Conservation (phyloP, 169 alveolate species). For the Plasmodium vinckei region DNA sequence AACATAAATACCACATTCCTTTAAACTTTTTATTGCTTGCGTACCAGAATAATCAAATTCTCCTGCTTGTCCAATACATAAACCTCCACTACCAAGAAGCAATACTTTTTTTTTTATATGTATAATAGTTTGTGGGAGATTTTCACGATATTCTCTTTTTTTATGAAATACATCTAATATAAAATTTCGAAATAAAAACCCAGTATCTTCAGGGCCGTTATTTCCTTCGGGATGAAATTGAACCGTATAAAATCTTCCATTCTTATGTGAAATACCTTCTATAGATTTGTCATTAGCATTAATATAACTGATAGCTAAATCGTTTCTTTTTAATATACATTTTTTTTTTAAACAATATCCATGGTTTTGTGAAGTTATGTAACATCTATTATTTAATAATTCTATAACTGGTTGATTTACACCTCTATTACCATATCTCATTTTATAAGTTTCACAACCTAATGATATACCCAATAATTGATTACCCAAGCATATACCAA, state of each 20-base stretch:
- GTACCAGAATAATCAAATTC: constrained; percentile 93
- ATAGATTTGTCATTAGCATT: constrained; percentile 91
- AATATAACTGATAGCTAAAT: constrained; percentile 81
- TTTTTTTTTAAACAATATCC: constrained; percentile 86
- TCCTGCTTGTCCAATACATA: constrained; percentile 93
- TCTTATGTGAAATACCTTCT: constrained; percentile 88
- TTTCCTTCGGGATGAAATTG: constrained; percentile 92
- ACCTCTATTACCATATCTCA: constrained; percentile 90
- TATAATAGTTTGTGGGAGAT: constrained; percentile 84
- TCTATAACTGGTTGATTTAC: constrained; percentile 92
- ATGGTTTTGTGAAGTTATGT: constrained; percentile 91
- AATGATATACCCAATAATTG: constrained; percentile 90
- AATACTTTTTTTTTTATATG: constrained; percentile 83
- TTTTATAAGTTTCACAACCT: constrained; percentile 89
- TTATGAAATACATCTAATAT: constrained; percentile 78
- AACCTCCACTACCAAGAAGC: constrained; percentile 88
- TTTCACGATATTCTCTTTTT: constrained; percentile 52
- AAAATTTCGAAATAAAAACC: constrained; percentile 86
- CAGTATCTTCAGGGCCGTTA: constrained; percentile 92
- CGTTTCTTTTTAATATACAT: constrained; percentile 52
- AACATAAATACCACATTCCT: constrained; percentile 88
- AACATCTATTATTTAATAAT: constrained; percentile 88
- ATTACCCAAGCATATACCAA: constrained; percentile 92
- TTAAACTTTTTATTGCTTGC: constrained; percentile 91
- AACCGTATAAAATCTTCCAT: constrained; percentile 87